Base-by-base conservation (phyloP, 1,284 basidiomycete genomes). In the Rhodotorula sp. region DNA sequence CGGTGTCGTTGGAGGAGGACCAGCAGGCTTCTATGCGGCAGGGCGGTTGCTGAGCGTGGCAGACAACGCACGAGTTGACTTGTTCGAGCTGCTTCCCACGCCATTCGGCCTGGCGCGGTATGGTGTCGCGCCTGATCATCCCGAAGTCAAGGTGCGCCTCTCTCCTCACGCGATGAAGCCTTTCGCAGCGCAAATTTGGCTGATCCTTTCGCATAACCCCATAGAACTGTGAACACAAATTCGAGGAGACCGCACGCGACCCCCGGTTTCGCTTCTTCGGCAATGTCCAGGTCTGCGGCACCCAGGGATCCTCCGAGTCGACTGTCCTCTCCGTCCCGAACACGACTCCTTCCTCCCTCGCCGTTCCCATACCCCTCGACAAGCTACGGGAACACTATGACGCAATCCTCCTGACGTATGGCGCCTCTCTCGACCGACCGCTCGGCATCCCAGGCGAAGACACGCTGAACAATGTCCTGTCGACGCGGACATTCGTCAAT, bases 41-140 rank as follows among this genome's bases (percentile, higher is more conserved):
- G 90, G 90, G 18, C 84, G 93, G 1, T 80, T 96, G 24, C 83
- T 95, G 53, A 86, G 87, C 44, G 82, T 87, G 15, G 75, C 82
- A 76, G 53, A 80, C 79, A 72, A 79, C 48, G 81, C 90, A 34
- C 82, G 85, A 50, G 86, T 99, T 20, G 91, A 99, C 79, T 83
- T 99, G 80, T 99, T 89, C 79, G 96, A 99, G 81, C 85, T 92
- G 28, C 84, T 97, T 5, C 97, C 95, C 84, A 88, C 92, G 40
- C 96, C 96, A 4, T 92, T 96, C 79, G 96, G 96, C 0, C 85
- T 99, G 0, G 94, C 95, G 2, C 84, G 96, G 52, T 99, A 96
- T 77, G 95, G 96, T 1, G 96, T 99, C 11, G 96, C 96, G 15
- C 95, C 96, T 51, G 96, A 99, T 82, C 96, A 99, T 81, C 94